Base-by-base conservation (phyloP, 139 green algal genomes). In the Tetradesmus lagerheimii region DNA sequence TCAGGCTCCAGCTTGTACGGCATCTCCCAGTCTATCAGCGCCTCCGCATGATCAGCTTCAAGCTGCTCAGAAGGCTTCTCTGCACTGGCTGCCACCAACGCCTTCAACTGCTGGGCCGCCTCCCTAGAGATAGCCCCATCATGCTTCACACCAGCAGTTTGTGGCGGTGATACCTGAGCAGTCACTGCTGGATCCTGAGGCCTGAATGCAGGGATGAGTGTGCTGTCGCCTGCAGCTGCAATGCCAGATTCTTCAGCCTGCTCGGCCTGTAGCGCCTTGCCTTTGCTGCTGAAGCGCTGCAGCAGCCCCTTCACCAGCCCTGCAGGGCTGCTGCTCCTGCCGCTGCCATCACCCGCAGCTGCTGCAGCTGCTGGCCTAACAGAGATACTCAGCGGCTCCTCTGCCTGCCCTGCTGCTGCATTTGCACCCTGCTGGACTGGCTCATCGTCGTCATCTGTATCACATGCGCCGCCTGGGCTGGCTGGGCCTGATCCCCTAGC, bases 1-100 rank as follows among this genome's bases (percentile, higher is more conserved):
- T 89, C 39, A 29, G 41, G 43, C 31, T 75, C 57, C n/a, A 89
- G 85, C 15, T 75, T 67, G 57, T 84, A 89, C 2, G 85, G 85
- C 43, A 27, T 38, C 43, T 74, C 80, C 80, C 39, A 66, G 15
- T 47, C 76, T 31, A 29, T n/a, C 35, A 79, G 35, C 2, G 75
- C 35, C 41, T 89, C 85, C 1, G 16, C 35, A 25, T 84, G 74
- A 29, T 89, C 71, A 18, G 31, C 39, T 37, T 31, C 85, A 5
- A 84, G 6, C 35, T 83, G 27, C 25, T 89, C 85, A 20, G 38
- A 20, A n/a, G 64, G 20, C 20, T 34, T 16, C 11, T 4, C n/a
- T 27, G 64, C 83, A 34, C 84, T 12, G 8, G 79, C 35, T 16
- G 71, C 71, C 47, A 83, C 76, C 16, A 57, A 8, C 3, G n/a